Conservation (phyloP, 2,329 filamentous ascomycete genomes). For the Xylaria sp. region DNA sequence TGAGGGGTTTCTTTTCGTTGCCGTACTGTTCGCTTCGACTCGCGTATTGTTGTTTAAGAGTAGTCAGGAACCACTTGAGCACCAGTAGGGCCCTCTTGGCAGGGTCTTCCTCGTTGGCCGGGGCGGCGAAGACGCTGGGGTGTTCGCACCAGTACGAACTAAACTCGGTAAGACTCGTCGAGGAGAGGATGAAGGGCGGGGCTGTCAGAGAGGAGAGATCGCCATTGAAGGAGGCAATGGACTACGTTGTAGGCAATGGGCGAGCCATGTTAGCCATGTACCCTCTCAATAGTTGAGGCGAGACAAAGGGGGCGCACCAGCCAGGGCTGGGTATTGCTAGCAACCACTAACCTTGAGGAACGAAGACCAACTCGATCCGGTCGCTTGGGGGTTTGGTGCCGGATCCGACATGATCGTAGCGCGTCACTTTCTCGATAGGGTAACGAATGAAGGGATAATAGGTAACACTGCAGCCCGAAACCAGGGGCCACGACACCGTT, state of each 20-base stretch:
- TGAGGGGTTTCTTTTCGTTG: constrained; percentile 59
- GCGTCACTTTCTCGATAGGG: constrained; percentile 2
- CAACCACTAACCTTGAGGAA: constrained; percentile 42
- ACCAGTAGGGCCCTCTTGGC: constrained; percentile 53
- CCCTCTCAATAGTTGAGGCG: neutral
- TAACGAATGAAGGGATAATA: neutral
- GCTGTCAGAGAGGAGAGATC: constrained; percentile 59
- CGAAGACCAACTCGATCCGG: constrained; percentile 41
- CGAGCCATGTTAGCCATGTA: constrained; percentile 6
- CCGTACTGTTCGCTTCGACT: constrained; percentile 50
- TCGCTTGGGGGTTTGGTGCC: constrained; percentile 39
- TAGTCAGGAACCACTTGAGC: constrained; percentile 53
- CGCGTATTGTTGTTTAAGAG: constrained; percentile 55
- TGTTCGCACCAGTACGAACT: constrained; percentile 57
- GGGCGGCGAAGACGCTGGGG: constrained; percentile 53
- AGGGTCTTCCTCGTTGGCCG: constrained; percentile 50
- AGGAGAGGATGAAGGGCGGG: constrained; percentile 56
- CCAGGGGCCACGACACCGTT: constrained; percentile 11
- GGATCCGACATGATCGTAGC: constrained; percentile 35
- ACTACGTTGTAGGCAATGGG: constrained; percentile 30
- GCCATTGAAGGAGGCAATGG: constrained; percentile 50
- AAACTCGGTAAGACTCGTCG: constrained; percentile 54
- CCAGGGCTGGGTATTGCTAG: neutral
- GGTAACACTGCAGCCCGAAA: constrained; percentile 23
- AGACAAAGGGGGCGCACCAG: neutral